Base-by-base conservation (phyloP, 2,329 filamentous ascomycete genomes). In the Emergomyces orientalis region DNA sequence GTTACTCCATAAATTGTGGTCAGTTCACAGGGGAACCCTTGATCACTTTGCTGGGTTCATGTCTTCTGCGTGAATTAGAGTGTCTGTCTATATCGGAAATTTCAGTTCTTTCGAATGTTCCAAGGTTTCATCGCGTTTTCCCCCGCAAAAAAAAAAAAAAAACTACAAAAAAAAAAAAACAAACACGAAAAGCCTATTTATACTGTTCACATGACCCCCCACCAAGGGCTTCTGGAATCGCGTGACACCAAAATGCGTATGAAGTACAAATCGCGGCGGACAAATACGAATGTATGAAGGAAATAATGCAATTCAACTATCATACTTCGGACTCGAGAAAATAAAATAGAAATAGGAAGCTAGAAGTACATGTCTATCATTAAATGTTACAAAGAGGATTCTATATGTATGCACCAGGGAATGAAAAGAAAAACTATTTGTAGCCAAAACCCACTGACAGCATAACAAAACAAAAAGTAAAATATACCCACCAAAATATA, bases 311-410 rank as follows among this genome's bases (percentile, higher is more conserved):
- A 17, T 32, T 32, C 13, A 9, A 17, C 25, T 37, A 3, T 55
- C 17, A 37, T 55, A n/a, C 49, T 37, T 55, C 3, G 17, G 27
- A 8, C 13, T 37, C 19, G 3, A 22, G 52, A 55, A 41, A 58
- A 30, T 9, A 58, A 43, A 8, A 14, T n/a, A 22, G 19, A 49
- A 34, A 25, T n/a, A 22, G 22, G 30, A 39, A 37, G 25, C 27
- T 60, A 60, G 45, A 60, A 60, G 58, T 60, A 60, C 58, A 58
- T 58, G 55, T 58, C 55, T 58, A 58, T 45, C 55, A 58, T 58
- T 58, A 58, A 58, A 7, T 37, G 43, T 58, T 58, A 43, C 55
- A 58, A 57, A 41, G 25, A 27, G 55, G 37, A 43, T 27, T 58
- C 55, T 58, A 58, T 58, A 39, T 39, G 32, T 22, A 19, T 57